Base-by-base conservation (phyloP, 805 yeast genomes). In the Hanseniaspora thailandica region DNA sequence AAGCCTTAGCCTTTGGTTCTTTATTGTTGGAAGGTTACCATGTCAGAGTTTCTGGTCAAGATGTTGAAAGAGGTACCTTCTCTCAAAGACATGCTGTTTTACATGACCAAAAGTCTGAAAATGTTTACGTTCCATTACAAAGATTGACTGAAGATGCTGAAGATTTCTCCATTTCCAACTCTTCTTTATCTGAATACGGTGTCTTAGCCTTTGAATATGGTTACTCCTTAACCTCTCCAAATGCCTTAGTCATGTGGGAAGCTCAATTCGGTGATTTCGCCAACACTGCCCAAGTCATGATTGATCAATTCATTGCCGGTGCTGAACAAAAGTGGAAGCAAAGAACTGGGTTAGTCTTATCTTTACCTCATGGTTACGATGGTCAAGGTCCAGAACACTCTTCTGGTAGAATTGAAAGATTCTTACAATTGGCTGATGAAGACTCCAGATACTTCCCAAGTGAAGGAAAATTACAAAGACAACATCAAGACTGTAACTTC, bases 331-430 rank as follows among this genome's bases (percentile, higher is more conserved):
- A 93, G 75, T 93, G 99, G 99, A 85, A 86, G 69, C 98, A 93
- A 77, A 85, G 99, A 73, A 86, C 96, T 13, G 99, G 99, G 69
- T 68, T 93, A 56, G 95, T 93, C 36, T 73, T 93, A 62, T 86
- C 97, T 3, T 77, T 93, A 71, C 99, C 99, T 55, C 99, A 93
- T 69, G 99, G 99, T 74, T 93, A 89, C 70, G 99, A 93, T 69
- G 99, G 99, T 61, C 98, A 93, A 76, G 99, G 99, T 65, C 97
- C 99, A 60, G 99, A 93, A 76, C 99, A 93, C 73, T 93, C 98
- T 26, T 86, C 96, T 55, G 97, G 95, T 64, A 84, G 97, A 78
- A 71, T 93, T 53, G 99, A 93, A 76, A 83, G 99, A 76, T 93
- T 88, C 74, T 77, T 93, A 71, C 96, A 86, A 75, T 72, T 93